A percentile compares a stretch with the other conserved stretches of the same genome.
phyloP scores from a whole-genome alignment of 2,329 filamentous ascomycete species.

The Fusarium musae region DNA sequence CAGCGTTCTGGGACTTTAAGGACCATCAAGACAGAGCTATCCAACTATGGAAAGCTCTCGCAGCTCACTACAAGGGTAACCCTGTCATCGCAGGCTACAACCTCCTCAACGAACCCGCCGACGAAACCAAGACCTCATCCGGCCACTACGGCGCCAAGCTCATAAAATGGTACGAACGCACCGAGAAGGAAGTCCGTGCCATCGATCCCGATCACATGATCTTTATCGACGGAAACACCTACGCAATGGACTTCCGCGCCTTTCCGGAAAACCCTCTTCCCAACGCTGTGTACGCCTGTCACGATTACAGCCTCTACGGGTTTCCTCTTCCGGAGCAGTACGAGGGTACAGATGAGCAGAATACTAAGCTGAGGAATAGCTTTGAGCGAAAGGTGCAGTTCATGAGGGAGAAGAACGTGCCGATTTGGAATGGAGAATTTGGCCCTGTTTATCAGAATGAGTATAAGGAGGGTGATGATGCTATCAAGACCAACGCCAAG shows the following conservation, averaged over 20 bases:
- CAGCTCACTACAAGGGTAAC: conserved; percentile 55
- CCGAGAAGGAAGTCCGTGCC: conserved; percentile 53
- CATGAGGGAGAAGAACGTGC: conserved; percentile 54
- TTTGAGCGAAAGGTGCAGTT: conserved; percentile 58
- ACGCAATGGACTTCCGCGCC: conserved; percentile 61
- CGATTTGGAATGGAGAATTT: conserved; percentile 64
- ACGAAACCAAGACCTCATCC: conserved; percentile 41
- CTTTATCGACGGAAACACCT: conserved; percentile 64
- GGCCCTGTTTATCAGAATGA: conserved; percentile 59
- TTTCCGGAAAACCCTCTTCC: conserved; percentile 56
- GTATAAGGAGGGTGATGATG: conserved; percentile 49
- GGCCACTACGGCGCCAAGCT: conserved; percentile 46
- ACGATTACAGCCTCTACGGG: conserved; percentile 64
- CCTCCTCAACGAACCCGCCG: conserved; percentile 49
- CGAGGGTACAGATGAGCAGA: conserved; percentile 54
- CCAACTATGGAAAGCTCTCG: conserved; percentile 56
- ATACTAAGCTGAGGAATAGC: conserved; percentile 51
- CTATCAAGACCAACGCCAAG: conserved; percentile 52
- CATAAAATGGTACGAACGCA: conserved; percentile 54
- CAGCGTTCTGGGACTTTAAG: conserved; percentile 59
- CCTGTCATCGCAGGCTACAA: conserved; percentile 56
- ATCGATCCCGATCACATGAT: conserved; percentile 61
- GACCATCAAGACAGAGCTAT: conserved; percentile 58
- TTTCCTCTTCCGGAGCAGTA: conserved; percentile 58
- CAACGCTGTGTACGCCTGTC: conserved; percentile 62